phyloP scores from a whole-genome alignment of 768 basidiomycete species.

The Thelephora ganbajun region DNA sequence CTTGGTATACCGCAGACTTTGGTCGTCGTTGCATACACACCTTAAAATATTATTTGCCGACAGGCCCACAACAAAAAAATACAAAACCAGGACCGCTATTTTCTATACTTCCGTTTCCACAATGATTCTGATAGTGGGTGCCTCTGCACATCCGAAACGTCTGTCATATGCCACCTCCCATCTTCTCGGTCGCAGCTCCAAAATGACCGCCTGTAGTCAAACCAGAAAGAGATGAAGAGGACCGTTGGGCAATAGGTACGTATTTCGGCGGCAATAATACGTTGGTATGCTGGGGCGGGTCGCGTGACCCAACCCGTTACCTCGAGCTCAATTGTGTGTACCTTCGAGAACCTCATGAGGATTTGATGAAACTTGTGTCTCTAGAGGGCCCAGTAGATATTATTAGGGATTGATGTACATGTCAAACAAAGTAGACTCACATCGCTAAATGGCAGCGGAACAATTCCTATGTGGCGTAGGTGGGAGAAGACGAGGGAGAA shows the following conservation, averaged over 20 bases:
- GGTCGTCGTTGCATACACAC: too few relatives aligned
- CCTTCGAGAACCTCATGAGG: constrained; percentile 20
- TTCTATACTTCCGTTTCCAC: too few relatives aligned
- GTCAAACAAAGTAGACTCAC: constrained; percentile 14
- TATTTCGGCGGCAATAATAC: constrained; percentile 24
- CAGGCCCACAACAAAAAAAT: too few relatives aligned
- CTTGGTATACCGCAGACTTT: too few relatives aligned
- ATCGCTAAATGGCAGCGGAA: constrained; percentile 19
- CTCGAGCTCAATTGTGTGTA: constrained; percentile 24
- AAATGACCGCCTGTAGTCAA: constrained; percentile 10
- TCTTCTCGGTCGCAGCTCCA: constrained; percentile 14
- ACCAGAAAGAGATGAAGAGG: constrained; percentile 22
- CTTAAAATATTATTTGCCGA: too few relatives aligned
- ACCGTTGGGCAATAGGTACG: constrained; percentile 23
- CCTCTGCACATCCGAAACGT: not conserved
- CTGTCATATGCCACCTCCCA: constrained; percentile 6
- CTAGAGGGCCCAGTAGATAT: constrained; percentile 8
- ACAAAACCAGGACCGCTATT: too few relatives aligned
- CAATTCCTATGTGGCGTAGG: constrained; percentile 25
- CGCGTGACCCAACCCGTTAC: constrained; percentile 21
- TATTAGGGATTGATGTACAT: constrained; percentile 4
- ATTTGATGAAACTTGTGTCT: constrained; percentile 20
- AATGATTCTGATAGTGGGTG: too few relatives aligned
- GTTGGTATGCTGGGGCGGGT: constrained; percentile 18
- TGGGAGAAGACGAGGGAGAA: constrained; percentile 18